A percentile compares a stretch with the other conserved stretches of the same genome.
phyloP scores from a whole-genome alignment of 768 basidiomycete genomes.

The Suillus weaverae region DNA sequence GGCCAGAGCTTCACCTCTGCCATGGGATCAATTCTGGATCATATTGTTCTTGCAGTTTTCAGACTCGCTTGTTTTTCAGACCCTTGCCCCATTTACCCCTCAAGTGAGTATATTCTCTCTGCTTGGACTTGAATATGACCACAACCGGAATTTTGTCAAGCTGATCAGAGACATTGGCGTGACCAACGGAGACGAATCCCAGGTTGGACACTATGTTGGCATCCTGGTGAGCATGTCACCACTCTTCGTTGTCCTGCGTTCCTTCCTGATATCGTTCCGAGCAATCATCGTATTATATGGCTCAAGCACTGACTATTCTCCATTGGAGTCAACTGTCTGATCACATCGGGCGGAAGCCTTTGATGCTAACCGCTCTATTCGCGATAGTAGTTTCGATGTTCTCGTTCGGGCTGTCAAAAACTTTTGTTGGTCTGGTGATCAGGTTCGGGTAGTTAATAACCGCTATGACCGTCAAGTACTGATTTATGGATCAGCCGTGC shows the following conservation, averaged over 20 bases:
- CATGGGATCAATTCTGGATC: conserved; percentile 62
- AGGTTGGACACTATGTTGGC: conserved; percentile 45
- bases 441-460: conserved; percentile 24
- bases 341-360: conserved; percentile 41
- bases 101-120: conserved; percentile 41
- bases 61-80: conserved; percentile 68
- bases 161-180: conserved; percentile 19
- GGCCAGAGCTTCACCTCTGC: conserved; percentile 47
- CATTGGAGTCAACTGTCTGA: conserved; percentile 46
- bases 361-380: conserved; percentile 39
- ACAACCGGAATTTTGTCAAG: not conserved
- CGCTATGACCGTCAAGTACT: not conserved
- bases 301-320: conserved; percentile 41
- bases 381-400: conserved; percentile 42
- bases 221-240: conserved; percentile 29
- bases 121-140: not conserved
- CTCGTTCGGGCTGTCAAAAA: conserved; percentile 41
- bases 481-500: conserved; percentile 29
- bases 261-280: conserved; percentile 10
- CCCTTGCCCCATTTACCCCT: conserved; percentile 70
- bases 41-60: conserved; percentile 67
- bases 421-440: conserved; percentile 37
- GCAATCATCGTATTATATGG: conserved; percentile 45
- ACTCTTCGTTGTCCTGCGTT: too few relatives aligned
- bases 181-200: conserved; percentile 40